Conservation (phyloP, 139 green algal species). For the Chlorella sp. region DNA sequence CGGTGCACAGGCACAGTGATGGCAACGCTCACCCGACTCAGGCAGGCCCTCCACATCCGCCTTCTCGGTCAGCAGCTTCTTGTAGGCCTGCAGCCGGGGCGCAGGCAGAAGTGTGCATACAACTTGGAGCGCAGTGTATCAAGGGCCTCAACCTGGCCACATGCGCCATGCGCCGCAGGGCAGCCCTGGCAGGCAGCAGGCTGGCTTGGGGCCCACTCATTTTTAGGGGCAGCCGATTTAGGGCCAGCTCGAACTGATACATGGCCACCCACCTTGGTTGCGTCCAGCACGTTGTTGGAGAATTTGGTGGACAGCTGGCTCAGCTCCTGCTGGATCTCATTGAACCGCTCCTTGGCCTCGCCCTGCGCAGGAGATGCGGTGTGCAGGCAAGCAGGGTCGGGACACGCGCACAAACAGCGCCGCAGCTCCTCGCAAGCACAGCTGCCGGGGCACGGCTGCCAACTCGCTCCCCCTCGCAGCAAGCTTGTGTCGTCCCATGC, state of each 20-base stretch:
- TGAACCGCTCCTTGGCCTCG: constrained; percentile 88
- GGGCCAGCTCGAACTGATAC: no score
- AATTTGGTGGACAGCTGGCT: constrained; percentile 89
- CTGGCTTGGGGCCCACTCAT: no score
- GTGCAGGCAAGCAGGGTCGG: background rate
- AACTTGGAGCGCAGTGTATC: no score
- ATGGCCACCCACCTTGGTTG: constrained; percentile 49
- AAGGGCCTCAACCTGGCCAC: no score
- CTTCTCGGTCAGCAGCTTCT: constrained; percentile 84
- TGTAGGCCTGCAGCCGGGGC: constrained; percentile 66
- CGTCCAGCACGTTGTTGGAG: constrained; percentile 81
- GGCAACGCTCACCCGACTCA: background rate
- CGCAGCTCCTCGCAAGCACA: no score
- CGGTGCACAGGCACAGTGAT: background rate
- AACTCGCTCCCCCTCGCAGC: no score
- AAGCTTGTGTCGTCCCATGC: no score
- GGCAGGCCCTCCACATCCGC: constrained; percentile 85
- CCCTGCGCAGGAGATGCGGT: constrained; percentile 50
- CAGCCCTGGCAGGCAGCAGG: background rate
- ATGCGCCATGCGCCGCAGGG: no score
- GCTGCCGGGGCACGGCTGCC: no score
- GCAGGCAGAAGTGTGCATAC: no score
- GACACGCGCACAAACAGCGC: background rate
- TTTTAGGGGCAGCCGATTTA: no score
- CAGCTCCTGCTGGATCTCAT: constrained; percentile 96